Evolutionary conservation across 257 asterid genomes (phyloP).

Genomic region (Solanum lycopersicoides): DNA sequence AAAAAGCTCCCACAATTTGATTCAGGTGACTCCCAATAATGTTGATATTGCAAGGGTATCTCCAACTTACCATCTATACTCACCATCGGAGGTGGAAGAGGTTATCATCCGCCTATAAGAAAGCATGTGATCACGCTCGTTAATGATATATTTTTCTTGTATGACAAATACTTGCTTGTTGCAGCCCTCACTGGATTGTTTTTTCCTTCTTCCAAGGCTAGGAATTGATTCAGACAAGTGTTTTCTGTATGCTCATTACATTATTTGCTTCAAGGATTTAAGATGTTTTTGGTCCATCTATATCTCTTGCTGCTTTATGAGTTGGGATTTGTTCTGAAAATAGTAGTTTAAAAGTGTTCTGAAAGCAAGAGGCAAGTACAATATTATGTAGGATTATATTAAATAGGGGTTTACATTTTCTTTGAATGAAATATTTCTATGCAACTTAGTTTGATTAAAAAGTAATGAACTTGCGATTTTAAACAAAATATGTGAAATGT

Average conservation of each 20-base stretch:
- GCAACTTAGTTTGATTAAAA: background rate
- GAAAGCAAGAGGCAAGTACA: fast-evolving
- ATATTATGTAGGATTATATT: background rate
- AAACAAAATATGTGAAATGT: background rate
- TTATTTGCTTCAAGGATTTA: background rate
- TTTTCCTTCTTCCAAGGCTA: background rate
- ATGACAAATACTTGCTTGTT: background rate
- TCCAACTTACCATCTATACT: constrained; percentile 55
- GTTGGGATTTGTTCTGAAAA: background rate
- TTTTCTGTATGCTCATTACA: background rate
- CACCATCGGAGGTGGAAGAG: constrained; percentile 51
- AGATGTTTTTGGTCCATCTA: background rate
- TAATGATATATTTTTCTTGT: background rate
- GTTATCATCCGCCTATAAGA: constrained; percentile 47
- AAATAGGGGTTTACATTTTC: background rate
- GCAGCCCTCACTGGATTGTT: background rate
- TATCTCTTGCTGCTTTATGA: background rate
- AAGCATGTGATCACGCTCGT: background rate
- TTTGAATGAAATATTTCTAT: background rate
- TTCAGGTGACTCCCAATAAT: constrained; percentile 61
- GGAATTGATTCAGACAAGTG: background rate
- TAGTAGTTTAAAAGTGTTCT: background rate
- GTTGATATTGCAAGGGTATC: constrained; percentile 65
- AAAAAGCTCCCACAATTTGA: background rate
- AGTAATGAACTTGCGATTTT: background rate